phyloP scores from a whole-genome alignment of 2,329 filamentous ascomycete genomes.

The Mycogone perniciosa region DNA sequence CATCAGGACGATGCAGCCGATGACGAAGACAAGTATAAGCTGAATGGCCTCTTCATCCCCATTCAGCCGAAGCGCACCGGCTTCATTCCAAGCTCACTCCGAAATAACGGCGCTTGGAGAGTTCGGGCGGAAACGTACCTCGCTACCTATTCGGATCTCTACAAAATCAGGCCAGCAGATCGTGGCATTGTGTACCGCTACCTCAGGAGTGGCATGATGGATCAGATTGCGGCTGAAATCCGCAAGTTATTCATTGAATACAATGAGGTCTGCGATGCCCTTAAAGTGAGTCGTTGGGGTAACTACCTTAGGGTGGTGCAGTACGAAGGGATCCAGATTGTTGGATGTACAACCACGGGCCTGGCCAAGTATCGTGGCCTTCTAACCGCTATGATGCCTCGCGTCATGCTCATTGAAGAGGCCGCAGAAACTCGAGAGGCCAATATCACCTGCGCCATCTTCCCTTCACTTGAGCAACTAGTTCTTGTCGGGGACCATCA shows the following conservation, averaged over 20 bases:
- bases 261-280: constrained; percentile 40
- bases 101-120: constrained; percentile 10
- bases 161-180: constrained; percentile 45
- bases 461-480: constrained; percentile 46
- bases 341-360: constrained; percentile 71
- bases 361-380: constrained; percentile 72
- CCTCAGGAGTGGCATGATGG: constrained; percentile 52
- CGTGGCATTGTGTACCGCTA: constrained; percentile 62
- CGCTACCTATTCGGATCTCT: constrained; percentile 44
- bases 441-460: constrained; percentile 46
- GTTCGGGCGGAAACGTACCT: constrained; percentile 15
- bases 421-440: constrained; percentile 70
- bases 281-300: constrained; percentile 54
- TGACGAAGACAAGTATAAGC: neutral
- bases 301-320: constrained; percentile 43
- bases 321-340: constrained; percentile 38
- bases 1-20: neutral
- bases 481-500: constrained; percentile 70
- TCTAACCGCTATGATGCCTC: constrained; percentile 59
- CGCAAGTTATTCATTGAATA: constrained; percentile 45
- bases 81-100: constrained; percentile 4
- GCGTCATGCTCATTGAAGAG: constrained; percentile 69
- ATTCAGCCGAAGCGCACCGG: constrained; percentile 3
- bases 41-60: constrained; percentile 1
- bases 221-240: constrained; percentile 39